Base-by-base conservation (phyloP, 139 green algal genomes). In the Spirogloea muscicola region DNA sequence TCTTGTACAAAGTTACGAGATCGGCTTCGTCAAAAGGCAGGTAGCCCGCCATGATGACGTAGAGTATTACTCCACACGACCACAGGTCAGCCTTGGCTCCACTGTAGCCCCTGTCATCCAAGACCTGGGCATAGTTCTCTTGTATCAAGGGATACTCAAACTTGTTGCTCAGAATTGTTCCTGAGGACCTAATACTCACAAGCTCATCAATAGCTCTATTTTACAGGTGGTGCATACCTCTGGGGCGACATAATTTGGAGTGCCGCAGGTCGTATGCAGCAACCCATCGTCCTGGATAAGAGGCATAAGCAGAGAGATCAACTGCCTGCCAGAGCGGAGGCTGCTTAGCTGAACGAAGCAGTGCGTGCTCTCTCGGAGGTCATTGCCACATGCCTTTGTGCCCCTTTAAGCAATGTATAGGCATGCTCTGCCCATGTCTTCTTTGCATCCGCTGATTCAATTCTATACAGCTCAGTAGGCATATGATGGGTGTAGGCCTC, bases 21-120 rank as follows among this genome's bases (percentile, higher is more conserved):
- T 80, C 62, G 42, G 74, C 49, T 9, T 84, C 77, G 27, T 84
- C 72, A 55, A 84, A 84, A 21, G 77, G 77, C 41, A 81, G 41
- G 44, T 67, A 81, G 13, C 77, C 77, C 0, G 76, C 70, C 51
- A 82, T 59, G 31, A 84, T 40, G 25, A 80, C 72, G 74, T 88
- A 93, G 18, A 93, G 82, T 49, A 93, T 87, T 7, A 95, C 89
- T 13, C 90, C 90, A 18, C 84, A 91, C 9, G 84, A 89, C 90
- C 90, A 95, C 36, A 93, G 77, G 82, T 95, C 90, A 0, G 89
- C 90, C n/a, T 55, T 39, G 3, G 67, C 75, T n/a, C 80, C 83
- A 46, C 71, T 44, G 64, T 87, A 86, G 34, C 72, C 72, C 68
- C 82, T 80, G 52, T 80, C 60, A 40, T 51, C 42, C 63, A 84